Evolutionary conservation across 2,329 filamentous ascomycete genomes (phyloP).

Genomic region (Colletotrichum sojae): DNA sequence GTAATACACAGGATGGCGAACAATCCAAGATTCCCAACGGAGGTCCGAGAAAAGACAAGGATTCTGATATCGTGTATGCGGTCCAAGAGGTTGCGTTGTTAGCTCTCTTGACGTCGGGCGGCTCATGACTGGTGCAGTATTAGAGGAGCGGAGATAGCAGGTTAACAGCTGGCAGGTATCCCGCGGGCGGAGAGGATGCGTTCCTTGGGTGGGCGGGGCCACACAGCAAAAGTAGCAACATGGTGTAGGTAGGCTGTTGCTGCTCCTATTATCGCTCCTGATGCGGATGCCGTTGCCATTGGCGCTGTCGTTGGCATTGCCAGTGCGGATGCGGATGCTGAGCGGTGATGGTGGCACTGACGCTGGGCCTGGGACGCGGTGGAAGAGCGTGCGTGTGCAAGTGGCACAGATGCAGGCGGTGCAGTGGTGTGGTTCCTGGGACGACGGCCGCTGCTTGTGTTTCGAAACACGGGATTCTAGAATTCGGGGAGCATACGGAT

Average conservation of each 20-base stretch:
- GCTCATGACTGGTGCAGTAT: slow-evolving; percentile 32
- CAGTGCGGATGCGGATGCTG: neutral
- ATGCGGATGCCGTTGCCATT: slow-evolving; percentile 3
- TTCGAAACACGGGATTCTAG: slow-evolving; percentile 40
- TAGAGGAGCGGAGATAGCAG: slow-evolving; percentile 1
- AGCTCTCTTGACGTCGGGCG: slow-evolving; percentile 26
- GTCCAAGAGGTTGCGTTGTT: slow-evolving; percentile 5
- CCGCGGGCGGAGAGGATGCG: neutral
- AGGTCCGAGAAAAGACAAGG: slow-evolving; percentile 39
- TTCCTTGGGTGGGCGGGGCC: slow-evolving; percentile 3
- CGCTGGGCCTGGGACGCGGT: slow-evolving; percentile 6
- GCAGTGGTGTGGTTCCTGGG: slow-evolving; percentile 40
- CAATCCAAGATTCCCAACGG: slow-evolving; percentile 24
- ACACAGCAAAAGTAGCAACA: neutral
- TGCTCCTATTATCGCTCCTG: neutral
- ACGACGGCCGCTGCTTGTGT: slow-evolving; percentile 33
- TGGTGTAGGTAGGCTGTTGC: slow-evolving; percentile 1
- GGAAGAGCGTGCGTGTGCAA: slow-evolving; percentile 24
- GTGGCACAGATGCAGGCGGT: slow-evolving; percentile 30
- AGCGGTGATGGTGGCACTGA: slow-evolving; percentile 5
- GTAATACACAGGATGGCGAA: slow-evolving; percentile 10
- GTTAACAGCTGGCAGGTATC: slow-evolving; percentile 18
- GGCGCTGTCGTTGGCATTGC: neutral
- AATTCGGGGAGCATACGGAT: slow-evolving; percentile 32
- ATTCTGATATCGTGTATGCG: slow-evolving; percentile 33